These are phyloP conservation scores for Cryphonectria nitschkei DNA, from an alignment of 2,329 filamentous ascomycete genomes.

Conservation along the genomic window DNA sequence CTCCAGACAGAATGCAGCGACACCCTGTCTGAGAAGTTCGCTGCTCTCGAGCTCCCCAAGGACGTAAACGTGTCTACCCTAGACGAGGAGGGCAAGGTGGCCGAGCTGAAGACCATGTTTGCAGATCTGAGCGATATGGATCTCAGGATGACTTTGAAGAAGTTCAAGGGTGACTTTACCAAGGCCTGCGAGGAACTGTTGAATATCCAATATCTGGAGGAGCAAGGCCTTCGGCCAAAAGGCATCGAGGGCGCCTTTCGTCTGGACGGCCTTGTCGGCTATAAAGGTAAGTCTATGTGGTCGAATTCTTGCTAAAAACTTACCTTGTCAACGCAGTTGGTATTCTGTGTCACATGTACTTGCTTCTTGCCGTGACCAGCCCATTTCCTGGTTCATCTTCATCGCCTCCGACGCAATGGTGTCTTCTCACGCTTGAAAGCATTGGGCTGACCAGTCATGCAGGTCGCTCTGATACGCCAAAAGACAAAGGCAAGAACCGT, in stretches of 20 bases:
- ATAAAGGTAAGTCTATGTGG: conserved; percentile 36
- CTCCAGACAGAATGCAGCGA: conserved; percentile 29
- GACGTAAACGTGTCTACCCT: conserved; percentile 43
- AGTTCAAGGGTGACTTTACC: conserved; percentile 68
- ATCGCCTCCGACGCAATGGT: not conserved
- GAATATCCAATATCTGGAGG: conserved; percentile 76
- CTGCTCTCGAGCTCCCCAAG: conserved; percentile 34
- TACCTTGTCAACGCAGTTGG: not conserved
- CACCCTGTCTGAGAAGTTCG: conserved; percentile 28
- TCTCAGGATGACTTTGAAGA: conserved; percentile 68
- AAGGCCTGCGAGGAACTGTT: conserved; percentile 79
- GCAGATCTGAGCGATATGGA: conserved; percentile 68
- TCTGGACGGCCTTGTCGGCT: conserved; percentile 48
- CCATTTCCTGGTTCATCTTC: not conserved
- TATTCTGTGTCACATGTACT: not conserved
- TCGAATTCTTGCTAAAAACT: conserved; percentile 15
- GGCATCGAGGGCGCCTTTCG: conserved; percentile 83
- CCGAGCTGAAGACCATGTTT: conserved; percentile 71
- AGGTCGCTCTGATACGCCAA: conserved; percentile 20
- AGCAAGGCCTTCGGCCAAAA: conserved; percentile 65
- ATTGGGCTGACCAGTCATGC: not conserved
- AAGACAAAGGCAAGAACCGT: conserved; percentile 24
- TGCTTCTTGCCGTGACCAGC: not conserved
- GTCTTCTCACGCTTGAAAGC: not conserved
- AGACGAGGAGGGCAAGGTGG: conserved; percentile 64